Evolutionary conservation across 1,139 yeast genomes (phyloP).

Genomic region (Lodderomyces orthopsilosis): DNA sequence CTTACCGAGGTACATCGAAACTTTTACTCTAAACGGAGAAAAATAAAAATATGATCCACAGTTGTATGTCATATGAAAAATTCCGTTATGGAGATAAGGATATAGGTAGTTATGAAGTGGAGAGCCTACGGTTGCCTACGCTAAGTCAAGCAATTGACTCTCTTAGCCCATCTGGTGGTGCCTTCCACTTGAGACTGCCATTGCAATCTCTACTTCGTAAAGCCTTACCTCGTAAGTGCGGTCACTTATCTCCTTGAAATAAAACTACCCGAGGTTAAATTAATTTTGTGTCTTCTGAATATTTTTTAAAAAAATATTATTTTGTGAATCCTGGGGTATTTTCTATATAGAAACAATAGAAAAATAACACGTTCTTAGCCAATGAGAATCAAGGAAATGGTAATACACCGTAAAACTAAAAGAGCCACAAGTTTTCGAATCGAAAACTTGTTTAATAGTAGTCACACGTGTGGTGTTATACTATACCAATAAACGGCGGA

Average conservation of each 20-base stretch:
- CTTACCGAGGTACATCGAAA: neutral
- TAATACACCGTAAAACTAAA: neutral
- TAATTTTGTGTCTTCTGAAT: neutral
- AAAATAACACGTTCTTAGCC: neutral
- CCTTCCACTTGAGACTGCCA: no score
- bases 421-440: neutral
- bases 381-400: constrained; percentile 1
- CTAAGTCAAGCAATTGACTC: no score
- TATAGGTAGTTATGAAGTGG: neutral
- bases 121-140: no score
- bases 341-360: neutral
- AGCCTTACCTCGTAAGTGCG: neutral
- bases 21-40: constrained; percentile 1
- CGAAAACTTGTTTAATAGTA: neutral
- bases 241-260: neutral
- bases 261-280: constrained; percentile 1
- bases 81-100: neutral
- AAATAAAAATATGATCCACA: neutral
- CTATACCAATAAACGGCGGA: no score
- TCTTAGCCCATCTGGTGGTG: no score
- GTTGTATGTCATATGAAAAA: neutral
- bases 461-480: constrained; percentile 1
- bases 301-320: neutral
- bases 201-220: neutral
- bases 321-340: neutral